A percentile compares a stretch with the other conserved stretches of the same genome.
These are phyloP conservation scores for Fomes fomentarius DNA, from an alignment of 1,284 basidiomycete species.

Conservation along the genomic window DNA sequence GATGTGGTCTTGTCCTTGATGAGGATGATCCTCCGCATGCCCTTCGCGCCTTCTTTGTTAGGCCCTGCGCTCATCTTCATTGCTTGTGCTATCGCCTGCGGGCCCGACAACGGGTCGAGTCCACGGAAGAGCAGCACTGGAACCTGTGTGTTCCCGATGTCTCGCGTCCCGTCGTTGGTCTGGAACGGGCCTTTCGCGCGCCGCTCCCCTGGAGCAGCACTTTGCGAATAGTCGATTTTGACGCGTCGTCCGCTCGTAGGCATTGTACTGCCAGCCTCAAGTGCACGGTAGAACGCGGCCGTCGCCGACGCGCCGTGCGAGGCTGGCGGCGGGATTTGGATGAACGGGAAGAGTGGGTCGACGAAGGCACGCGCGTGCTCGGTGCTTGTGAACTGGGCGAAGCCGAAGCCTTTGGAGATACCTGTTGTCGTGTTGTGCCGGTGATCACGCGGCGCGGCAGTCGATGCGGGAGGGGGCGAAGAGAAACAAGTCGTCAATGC, in stretches of 20 bases:
- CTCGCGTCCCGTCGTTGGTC: slow-evolving; percentile 88
- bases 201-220: slow-evolving; percentile 69
- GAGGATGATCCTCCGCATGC: slow-evolving; percentile 84
- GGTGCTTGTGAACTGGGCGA: slow-evolving; percentile 85
- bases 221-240: slow-evolving; percentile 91
- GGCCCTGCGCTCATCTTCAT: slow-evolving; percentile 71
- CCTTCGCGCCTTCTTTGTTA: slow-evolving; percentile 74
- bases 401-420: slow-evolving; percentile 90
- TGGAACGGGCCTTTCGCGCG: slow-evolving; percentile 60
- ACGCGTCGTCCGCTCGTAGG: slow-evolving; percentile 77
- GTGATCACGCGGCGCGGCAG: slow-evolving; percentile 23
- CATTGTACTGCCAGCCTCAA: slow-evolving; percentile 54
- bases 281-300: slow-evolving; percentile 66
- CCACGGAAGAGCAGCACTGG: slow-evolving; percentile 86
- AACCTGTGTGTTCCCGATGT: slow-evolving; percentile 85
- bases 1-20: slow-evolving; percentile 85
- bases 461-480: slow-evolving; percentile 31
- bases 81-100: slow-evolving; percentile 80
- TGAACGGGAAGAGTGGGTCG: slow-evolving; percentile 82
- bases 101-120: slow-evolving; percentile 84
- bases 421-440: slow-evolving; percentile 50
- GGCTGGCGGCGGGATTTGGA: slow-evolving; percentile 84
- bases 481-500: slow-evolving; percentile 67
- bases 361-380: slow-evolving; percentile 88
- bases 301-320: slow-evolving; percentile 77